Evolutionary conservation across 768 basidiomycete genomes (phyloP).

Genomic region (Xerocomellus chrysenteron): DNA sequence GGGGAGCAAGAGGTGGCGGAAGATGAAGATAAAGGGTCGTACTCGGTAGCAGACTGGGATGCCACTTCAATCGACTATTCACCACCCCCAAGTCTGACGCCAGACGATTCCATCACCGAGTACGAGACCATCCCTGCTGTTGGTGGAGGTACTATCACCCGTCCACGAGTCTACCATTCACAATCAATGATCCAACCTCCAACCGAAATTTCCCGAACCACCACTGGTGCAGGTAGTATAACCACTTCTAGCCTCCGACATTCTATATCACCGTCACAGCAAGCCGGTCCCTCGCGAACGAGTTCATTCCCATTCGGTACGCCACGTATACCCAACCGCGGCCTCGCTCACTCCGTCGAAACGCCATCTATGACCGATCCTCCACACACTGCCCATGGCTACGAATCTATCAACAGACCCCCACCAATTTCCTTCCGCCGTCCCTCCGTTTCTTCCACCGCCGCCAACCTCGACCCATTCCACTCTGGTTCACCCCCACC

Average conservation of each 20-base stretch:
- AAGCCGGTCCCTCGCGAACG: slow-evolving; percentile 32
- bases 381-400: slow-evolving; percentile 14
- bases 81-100: slow-evolving; percentile 43
- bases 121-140: slow-evolving; percentile 91
- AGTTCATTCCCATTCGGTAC: slow-evolving; percentile 6
- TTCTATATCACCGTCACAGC: slow-evolving; percentile 6
- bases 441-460: slow-evolving; percentile 32
- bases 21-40: slow-evolving; percentile 41
- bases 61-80: slow-evolving; percentile 49
- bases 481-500: slow-evolving; percentile 35
- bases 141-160: slow-evolving; percentile 83
- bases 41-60: slow-evolving; percentile 72
- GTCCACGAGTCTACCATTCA: slow-evolving; percentile 82
- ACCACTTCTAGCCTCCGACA: background rate
- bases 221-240: slow-evolving; percentile 58
- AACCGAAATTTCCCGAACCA: slow-evolving; percentile 15
- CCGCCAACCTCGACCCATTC: slow-evolving; percentile 32
- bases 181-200: slow-evolving; percentile 71
- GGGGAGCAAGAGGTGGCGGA: slow-evolving; percentile 35
- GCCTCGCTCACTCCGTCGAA: slow-evolving; percentile 42
- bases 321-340: slow-evolving; percentile 36
- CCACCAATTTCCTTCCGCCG: slow-evolving; percentile 27
- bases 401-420: slow-evolving; percentile 20
- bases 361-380: slow-evolving; percentile 44
- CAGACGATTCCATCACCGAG: slow-evolving; percentile 51